Conservation (phyloP, 345 rosid species). For the Mallotus nudiflorus region DNA sequence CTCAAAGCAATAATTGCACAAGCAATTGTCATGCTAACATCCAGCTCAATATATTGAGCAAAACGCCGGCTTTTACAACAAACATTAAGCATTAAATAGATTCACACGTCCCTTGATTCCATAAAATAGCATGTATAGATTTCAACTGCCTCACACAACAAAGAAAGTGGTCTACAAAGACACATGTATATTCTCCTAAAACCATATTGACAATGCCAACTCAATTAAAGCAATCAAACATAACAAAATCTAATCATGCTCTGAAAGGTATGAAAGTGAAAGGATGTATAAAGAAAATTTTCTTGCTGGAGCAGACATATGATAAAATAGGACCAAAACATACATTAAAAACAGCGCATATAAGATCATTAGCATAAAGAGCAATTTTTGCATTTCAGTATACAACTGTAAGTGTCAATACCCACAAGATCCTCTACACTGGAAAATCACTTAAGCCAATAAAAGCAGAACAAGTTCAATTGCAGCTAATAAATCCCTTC, state of each 20-base stretch:
- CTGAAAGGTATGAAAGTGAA: not conserved
- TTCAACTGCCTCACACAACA: not conserved
- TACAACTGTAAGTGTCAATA: not conserved
- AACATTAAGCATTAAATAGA: not conserved
- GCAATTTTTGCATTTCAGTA: not conserved
- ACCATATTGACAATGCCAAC: not conserved
- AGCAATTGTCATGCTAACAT: not conserved
- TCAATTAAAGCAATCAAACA: not conserved
- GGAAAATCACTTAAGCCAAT: too few relatives aligned
- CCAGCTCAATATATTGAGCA: not conserved
- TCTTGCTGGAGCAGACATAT: not conserved
- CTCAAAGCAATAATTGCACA: not conserved
- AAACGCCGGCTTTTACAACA: not conserved
- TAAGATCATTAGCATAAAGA: not conserved
- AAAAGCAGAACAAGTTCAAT: too few relatives aligned
- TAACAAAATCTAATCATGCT: not conserved
- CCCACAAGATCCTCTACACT: not conserved
- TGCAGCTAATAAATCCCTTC: too few relatives aligned
- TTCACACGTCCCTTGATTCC: not conserved
- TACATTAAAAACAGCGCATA: not conserved
- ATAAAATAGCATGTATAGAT: not conserved
- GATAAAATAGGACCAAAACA: not conserved
- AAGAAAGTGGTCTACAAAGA: not conserved
- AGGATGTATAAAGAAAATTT: not conserved
- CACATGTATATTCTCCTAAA: too few relatives aligned